Conservation (phyloP, 768 basidiomycete species). For the Tylopilus sp. region DNA sequence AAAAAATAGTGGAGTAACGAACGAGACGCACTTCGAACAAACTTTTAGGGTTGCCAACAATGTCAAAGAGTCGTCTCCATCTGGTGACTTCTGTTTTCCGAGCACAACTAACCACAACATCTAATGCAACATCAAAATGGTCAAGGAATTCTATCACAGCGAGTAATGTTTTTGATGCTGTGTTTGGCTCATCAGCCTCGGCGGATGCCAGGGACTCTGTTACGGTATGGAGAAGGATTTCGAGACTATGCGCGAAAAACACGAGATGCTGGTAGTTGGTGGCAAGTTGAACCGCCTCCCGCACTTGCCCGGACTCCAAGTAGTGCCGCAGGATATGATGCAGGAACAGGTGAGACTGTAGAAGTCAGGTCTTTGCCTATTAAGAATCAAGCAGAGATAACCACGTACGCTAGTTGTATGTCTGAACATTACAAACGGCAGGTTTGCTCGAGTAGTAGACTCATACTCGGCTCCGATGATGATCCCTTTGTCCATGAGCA, state of each 20-base stretch:
- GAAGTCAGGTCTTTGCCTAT: not conserved
- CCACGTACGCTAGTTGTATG: conserved; percentile 80
- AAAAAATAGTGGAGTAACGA: not conserved
- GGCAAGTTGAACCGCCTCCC: conserved; percentile 83
- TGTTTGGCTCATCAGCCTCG: conserved; percentile 29
- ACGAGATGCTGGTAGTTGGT: conserved; percentile 83
- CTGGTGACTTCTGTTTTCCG: conserved; percentile 92
- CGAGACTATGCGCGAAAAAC: conserved; percentile 91
- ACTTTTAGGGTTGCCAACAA: conserved; percentile 86
- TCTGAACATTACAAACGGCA: conserved; percentile 89
- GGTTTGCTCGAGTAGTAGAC: conserved; percentile 62
- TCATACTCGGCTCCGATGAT: conserved; percentile 96
- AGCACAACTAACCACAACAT: conserved; percentile 94
- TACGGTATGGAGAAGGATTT: conserved; percentile 90
- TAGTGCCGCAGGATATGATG: conserved; percentile 88
- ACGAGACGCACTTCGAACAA: conserved; percentile 76
- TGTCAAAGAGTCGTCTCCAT: conserved; percentile 85
- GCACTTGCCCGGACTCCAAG: conserved; percentile 56
- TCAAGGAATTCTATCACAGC: conserved; percentile 87
- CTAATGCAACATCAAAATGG: conserved; percentile 85
- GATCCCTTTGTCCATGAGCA: conserved; percentile 98
- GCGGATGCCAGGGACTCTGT: conserved; percentile 74
- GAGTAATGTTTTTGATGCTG: conserved; percentile 45
- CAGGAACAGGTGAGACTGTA: conserved; percentile 87
- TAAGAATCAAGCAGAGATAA: not conserved